Conservation (phyloP, 345 rosid genomes). For the Rubroshorea leprosula region DNA sequence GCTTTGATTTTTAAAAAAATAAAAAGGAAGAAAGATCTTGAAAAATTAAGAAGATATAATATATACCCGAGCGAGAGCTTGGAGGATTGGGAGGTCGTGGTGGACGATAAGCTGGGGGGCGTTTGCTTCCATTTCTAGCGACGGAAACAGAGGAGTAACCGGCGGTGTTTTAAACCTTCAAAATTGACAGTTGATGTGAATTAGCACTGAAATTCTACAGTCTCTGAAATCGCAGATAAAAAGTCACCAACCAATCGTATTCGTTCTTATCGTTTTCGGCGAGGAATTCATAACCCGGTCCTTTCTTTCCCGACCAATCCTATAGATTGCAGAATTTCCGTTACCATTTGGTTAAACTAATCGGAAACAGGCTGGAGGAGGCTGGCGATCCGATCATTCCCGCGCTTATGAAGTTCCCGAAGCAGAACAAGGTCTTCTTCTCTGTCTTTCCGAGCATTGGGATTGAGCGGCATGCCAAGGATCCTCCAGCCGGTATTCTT, state of each 20-base stretch:
- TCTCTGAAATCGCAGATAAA: background rate
- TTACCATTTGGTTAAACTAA: conserved; percentile 36
- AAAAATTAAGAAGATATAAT: no score
- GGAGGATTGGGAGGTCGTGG: conserved; percentile 43
- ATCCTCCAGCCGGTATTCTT: background rate
- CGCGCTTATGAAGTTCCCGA: conserved; percentile 46
- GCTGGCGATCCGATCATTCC: conserved; percentile 33
- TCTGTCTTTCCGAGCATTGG: conserved; percentile 19
- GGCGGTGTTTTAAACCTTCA: conserved; percentile 69
- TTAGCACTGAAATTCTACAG: background rate
- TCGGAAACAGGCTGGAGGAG: conserved; percentile 61
- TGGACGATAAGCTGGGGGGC: conserved; percentile 31
- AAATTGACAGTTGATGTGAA: background rate
- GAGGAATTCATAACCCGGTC: conserved; percentile 29
- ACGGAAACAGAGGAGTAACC: conserved; percentile 66
- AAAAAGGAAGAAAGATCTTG: no score
- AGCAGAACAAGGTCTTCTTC: conserved; percentile 56
- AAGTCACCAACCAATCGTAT: conserved; percentile 38
- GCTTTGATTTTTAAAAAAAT: no score
- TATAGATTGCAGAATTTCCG: conserved; percentile 29
- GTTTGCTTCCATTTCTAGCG: conserved; percentile 60
- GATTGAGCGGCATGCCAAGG: background rate
- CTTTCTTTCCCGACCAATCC: conserved; percentile 34
- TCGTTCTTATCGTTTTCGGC: conserved; percentile 42
- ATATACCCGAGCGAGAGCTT: conserved; percentile 50